Percentiles rank a stretch among this genome's conserved stretches.
Evolutionary conservation across 176 grass and related monocot species (phyloP).

Genomic region (Hordeum marinum): DNA sequence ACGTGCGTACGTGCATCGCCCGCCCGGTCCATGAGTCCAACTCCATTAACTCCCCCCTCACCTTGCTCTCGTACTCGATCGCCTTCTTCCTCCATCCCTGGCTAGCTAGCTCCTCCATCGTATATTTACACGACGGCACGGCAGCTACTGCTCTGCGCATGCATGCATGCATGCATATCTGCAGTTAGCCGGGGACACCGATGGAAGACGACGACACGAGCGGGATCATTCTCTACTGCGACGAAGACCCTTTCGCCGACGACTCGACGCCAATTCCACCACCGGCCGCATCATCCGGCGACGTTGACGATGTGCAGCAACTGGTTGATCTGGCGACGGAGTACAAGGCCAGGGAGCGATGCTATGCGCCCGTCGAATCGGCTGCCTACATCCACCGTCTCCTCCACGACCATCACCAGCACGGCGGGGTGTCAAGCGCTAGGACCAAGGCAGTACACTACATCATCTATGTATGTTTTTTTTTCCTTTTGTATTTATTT

Average conservation of each 20-base stretch:
- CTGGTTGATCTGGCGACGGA: conserved; percentile 7
- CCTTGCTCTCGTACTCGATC: background rate
- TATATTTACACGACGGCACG: conserved; percentile 8
- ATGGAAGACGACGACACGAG: conserved; percentile 16
- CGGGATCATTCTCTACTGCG: conserved; percentile 35
- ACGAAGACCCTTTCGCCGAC: conserved; percentile 49
- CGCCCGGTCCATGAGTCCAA: background rate
- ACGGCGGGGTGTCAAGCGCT: conserved; percentile 6
- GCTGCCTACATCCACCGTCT: conserved; percentile 33
- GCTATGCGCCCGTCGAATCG: conserved; percentile 10
- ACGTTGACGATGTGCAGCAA: background rate
- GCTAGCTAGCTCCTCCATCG: background rate
- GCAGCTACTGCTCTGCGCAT: background rate
- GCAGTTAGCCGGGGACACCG: background rate
- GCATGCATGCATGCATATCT: background rate
- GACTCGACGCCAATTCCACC: conserved; percentile 1
- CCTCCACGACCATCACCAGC: background rate
- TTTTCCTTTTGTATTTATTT: too few relatives aligned
- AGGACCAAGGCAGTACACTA: conserved; percentile 49
- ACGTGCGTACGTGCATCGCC: conserved; percentile 7
- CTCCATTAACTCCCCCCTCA: background rate
- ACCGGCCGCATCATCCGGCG: background rate
- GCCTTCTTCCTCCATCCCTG: background rate
- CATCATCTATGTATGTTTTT: conserved; percentile 54
- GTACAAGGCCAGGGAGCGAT: conserved; percentile 39